Evolutionary conservation across 1,284 basidiomycete species (phyloP), one percentile per base, ranked within the genome.

Genomic region (Trichosporon faecale): DNA sequence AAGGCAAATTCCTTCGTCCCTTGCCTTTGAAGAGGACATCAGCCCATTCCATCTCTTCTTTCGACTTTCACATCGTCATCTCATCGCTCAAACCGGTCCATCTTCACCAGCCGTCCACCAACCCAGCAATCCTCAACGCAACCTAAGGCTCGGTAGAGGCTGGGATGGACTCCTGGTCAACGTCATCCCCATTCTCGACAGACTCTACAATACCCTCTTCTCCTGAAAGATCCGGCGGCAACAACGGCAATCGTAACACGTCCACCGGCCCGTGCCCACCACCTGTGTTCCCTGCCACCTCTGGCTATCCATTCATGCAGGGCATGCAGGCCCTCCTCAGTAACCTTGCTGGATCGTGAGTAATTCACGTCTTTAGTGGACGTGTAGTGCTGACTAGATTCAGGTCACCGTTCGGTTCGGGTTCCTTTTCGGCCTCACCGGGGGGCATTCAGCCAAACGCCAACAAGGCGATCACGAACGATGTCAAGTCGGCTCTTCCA

Each of bases 111-210:
- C 14, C 57, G 57, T 33, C 29, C 57, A 61, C 16, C 57, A 21
- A 16, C 21, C 57, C 29, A 21, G 57, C 57, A 18, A n/a, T 33
- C 57, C 57, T 33, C 57, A 12, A 18, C 57, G 11, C 4, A 16
- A 31, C 29, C 57, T 31, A 31, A 61, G 6, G 27, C 57, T 61
- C 57, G 57, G 57, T 61, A 31, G 57, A 61, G 57, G 57, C 57
- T 61, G 57, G 57, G 65, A 72, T 76, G 71, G 79, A 79, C 49
- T 76, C 77, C 11, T 76, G 79, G 23, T 77, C 72, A 12, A 70
- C 76, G 31, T 77, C 76, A 18, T 79, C 78, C 14, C 78, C 79
- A 12, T 79, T 78, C 66, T 79, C 78, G 12, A 67, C 73, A 11
- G 72, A 75, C 25, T 80, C 79, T 3, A 78, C 78, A 14, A 72